Base-by-base conservation (phyloP, 352 stramenopile genomes). In the Pythium myriotylum region DNA sequence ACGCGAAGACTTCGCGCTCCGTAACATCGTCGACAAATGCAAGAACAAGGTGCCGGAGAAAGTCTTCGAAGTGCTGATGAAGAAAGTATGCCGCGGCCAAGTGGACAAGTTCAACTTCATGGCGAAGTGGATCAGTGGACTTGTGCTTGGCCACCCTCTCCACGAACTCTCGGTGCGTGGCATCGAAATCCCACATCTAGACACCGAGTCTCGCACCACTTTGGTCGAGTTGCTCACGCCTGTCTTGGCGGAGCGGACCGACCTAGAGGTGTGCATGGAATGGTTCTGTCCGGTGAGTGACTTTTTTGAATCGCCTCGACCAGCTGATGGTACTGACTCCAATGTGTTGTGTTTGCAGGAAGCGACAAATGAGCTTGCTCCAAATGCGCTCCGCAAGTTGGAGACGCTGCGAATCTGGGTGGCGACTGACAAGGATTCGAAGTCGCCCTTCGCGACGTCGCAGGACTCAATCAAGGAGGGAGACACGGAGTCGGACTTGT, bases 81-180 rank as follows among this genome's bases (percentile, higher is more conserved):
- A 91, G 68, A 90, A 88, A 39, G 87, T 94, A 32, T 95, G 87
- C 57, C 80, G 75, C 32, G 85, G 87, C 27, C 85, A 93, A 59
- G 76, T 94, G 22, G 85, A 95, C 71, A 94, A 94, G 71, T 95
- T 95, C 52, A 93, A 95, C 60, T 94, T 93, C 54, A 60, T 94
- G 27, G 84, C 85, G 50, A 92, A 81, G 26, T 95, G 87, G 87
- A 94, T 95, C 68, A 88, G 79, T 58, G 68, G 68, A 16, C 81
- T 95, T 26, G 87, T 95, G 59, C 69, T 92, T 3, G 81, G 71
- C 29, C 72, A 90, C 27, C 79, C 84, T 17, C 74, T 92, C 10
- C 64, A 78, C 40, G 76, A 82, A 54, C 70, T 94, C 5, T 72
- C 83, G 35, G 87, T 92, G 58, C 85, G 87, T 32, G 87, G 87